A percentile compares a stretch with the other conserved stretches of the same genome.
Conservation (phyloP, 2,329 filamentous ascomycete genomes). For the Penicillium olsonii region DNA sequence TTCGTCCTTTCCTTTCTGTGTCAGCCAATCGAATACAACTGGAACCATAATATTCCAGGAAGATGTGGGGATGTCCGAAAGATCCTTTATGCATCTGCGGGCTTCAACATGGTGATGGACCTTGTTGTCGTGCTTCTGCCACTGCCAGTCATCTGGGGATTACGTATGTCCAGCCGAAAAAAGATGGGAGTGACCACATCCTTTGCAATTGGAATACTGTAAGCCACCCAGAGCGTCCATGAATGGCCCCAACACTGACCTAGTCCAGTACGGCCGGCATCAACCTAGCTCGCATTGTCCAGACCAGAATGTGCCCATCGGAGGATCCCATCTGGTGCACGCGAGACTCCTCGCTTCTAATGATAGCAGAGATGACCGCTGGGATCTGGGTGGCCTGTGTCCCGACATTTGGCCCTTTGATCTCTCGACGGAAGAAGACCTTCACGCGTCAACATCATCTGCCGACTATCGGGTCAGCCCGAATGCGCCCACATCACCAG, state of each 20-base stretch:
- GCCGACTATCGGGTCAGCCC: conserved; percentile 9
- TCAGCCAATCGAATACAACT: conserved; percentile 14
- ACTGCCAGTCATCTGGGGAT: conserved; percentile 12
- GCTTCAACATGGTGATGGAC: conserved; percentile 16
- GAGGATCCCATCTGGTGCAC: conserved; percentile 11
- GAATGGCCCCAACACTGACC: neutral
- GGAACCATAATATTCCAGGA: conserved; percentile 9
- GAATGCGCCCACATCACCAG: neutral
- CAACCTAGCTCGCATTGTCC: conserved; percentile 16
- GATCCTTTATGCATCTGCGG: conserved; percentile 14
- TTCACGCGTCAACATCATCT: neutral
- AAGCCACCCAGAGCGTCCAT: neutral
- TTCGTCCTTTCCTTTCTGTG: conserved; percentile 14
- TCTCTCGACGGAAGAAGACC: conserved; percentile 13
- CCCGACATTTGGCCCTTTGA: conserved; percentile 12
- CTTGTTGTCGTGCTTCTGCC: conserved; percentile 10
- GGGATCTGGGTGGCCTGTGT: conserved; percentile 16
- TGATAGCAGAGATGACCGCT: conserved; percentile 15
- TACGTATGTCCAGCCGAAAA: conserved; percentile 14
- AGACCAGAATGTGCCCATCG: conserved; percentile 7
- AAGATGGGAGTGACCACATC: conserved; percentile 12
- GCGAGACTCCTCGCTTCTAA: conserved; percentile 12
- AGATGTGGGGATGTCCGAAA: conserved; percentile 11
- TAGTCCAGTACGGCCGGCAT: conserved; percentile 9
- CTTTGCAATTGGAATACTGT: conserved; percentile 14